Percentiles rank a stretch among this genome's conserved stretches.
Conservation (phyloP, 305 asterid species). For the Petunia hybrid region DNA sequence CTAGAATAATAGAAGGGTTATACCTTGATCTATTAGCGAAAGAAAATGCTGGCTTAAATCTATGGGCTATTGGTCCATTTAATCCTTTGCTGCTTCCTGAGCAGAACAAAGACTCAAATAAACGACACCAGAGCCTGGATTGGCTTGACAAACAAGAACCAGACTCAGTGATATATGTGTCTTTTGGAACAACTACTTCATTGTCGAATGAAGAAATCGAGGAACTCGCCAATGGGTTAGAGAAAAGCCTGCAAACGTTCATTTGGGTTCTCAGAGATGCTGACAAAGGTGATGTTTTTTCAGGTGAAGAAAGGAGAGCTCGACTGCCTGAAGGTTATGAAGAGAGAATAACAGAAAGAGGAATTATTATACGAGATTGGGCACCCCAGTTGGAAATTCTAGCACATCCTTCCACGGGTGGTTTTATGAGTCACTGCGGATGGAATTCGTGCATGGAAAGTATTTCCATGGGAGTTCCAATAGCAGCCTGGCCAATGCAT, state of each 20-base stretch:
- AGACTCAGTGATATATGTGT: slow-evolving; percentile 55
- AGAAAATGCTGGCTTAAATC: slow-evolving; percentile 21
- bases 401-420: slow-evolving; percentile 61
- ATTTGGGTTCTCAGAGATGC: slow-evolving; percentile 75
- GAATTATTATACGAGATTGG: slow-evolving; percentile 65
- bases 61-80: slow-evolving; percentile 58
- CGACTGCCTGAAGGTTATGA: slow-evolving; percentile 56
- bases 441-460: slow-evolving; percentile 91
- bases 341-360: slow-evolving; percentile 53
- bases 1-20: slow-evolving; percentile 45
- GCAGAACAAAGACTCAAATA: neutral
- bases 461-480: slow-evolving; percentile 70
- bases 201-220: slow-evolving; percentile 47
- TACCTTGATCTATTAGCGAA: slow-evolving; percentile 39
- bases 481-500: slow-evolving; percentile 86
- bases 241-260: slow-evolving; percentile 53
- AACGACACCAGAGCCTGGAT: slow-evolving; percentile 43
- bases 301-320: slow-evolving; percentile 24
- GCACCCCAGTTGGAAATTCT: slow-evolving; percentile 78
- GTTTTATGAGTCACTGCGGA: slow-evolving; percentile 81
- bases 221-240: slow-evolving; percentile 67
- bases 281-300: slow-evolving; percentile 46
- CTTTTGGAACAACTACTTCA: slow-evolving; percentile 71
- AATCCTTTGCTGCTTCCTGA: slow-evolving; percentile 36
- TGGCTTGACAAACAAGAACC: slow-evolving; percentile 58